Conservation (phyloP, 169 alveolate species). For the Eimeria maxima region DNA sequence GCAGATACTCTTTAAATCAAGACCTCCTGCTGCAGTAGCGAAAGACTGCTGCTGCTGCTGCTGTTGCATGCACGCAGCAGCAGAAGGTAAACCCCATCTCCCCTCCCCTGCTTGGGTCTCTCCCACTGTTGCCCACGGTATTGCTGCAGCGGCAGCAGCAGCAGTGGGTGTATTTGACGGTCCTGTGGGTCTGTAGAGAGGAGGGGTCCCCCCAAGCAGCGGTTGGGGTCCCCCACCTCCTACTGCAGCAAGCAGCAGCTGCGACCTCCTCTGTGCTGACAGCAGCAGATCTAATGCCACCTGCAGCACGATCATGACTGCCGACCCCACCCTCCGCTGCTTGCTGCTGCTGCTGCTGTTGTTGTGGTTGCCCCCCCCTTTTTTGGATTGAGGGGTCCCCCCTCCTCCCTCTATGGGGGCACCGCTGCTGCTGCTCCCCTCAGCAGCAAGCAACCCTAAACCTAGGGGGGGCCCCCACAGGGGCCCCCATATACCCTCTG, state of each 20-base stretch:
- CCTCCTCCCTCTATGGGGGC: not conserved
- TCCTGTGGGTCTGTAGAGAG: too few relatives aligned
- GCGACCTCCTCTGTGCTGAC: not conserved
- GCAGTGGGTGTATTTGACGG: too few relatives aligned
- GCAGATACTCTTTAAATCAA: not conserved
- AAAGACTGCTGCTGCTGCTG: conserved; percentile 1
- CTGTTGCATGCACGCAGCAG: not conserved
- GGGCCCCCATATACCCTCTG: conserved; percentile 22
- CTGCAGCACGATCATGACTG: conserved; percentile 13
- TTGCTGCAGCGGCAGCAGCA: not conserved
- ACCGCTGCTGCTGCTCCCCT: not conserved
- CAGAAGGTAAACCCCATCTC: too few relatives aligned
- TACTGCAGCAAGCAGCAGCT: not conserved
- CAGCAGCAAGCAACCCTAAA: not conserved
- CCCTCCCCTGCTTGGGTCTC: not conserved
- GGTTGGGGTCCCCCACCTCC: conserved; percentile 10
- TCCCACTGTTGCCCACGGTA: not conserved
- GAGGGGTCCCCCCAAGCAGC: not conserved
- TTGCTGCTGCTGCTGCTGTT: too few relatives aligned
- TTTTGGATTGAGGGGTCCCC: not conserved
- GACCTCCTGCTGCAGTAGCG: not conserved
- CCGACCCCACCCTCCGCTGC: not conserved
- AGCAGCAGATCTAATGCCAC: conserved; percentile 6
- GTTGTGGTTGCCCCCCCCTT: too few relatives aligned
- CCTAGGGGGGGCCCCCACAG: not conserved